Conservation (phyloP, 2,329 filamentous ascomycete genomes). For the Trichophyton rubrum region DNA sequence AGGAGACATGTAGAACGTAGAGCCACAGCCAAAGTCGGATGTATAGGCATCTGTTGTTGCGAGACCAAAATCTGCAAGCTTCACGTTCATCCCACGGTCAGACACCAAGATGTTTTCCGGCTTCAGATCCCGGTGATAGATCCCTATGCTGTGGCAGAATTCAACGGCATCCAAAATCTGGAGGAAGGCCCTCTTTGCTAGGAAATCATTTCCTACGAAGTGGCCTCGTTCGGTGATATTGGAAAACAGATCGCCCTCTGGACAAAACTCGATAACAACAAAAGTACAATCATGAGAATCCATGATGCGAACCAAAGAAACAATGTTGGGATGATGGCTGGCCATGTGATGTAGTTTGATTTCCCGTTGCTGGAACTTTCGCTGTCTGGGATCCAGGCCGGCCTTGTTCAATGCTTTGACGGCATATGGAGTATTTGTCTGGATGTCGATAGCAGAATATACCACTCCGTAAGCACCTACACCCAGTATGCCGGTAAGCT, state of each 20-base stretch:
- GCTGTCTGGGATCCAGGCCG: conserved; percentile 77
- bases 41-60: conserved; percentile 74
- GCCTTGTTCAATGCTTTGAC: conserved; percentile 95
- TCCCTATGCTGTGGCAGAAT: conserved; percentile 82
- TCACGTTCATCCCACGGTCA: conserved; percentile 76
- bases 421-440: conserved; percentile 70
- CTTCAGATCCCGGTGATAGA: conserved; percentile 96
- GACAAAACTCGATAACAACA: conserved; percentile 93
- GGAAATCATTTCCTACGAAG: conserved; percentile 82
- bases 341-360: conserved; percentile 84
- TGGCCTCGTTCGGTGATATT: conserved; percentile 93
- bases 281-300: conserved; percentile 86
- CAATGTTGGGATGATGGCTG: conserved; percentile 81
- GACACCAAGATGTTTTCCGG: conserved; percentile 95
- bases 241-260: conserved; percentile 89
- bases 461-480: conserved; percentile 95
- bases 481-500: conserved; percentile 74
- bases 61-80: conserved; percentile 93
- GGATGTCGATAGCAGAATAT: conserved; percentile 75
- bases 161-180: conserved; percentile 95
- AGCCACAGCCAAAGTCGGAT: conserved; percentile 93
- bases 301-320: conserved; percentile 87
- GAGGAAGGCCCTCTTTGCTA: conserved; percentile 78
- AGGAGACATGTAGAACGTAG: conserved; percentile 99
- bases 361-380: conserved; percentile 83